phyloP scores from a whole-genome alignment of 805 yeast species.

The Nakazawaea populi region DNA sequence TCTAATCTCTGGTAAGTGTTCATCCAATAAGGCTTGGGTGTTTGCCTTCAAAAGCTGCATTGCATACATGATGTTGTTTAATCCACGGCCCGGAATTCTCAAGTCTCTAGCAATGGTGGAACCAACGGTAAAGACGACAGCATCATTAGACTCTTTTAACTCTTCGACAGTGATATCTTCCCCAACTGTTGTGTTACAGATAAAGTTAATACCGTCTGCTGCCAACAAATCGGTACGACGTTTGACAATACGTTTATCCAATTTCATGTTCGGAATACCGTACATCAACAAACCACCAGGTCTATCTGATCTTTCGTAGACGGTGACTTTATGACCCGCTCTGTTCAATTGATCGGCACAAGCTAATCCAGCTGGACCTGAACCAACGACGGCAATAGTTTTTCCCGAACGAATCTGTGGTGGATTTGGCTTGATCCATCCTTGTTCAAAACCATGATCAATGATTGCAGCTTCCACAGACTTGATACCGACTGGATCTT shows the following conservation, averaged over 20 bases:
- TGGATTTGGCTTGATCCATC: slow-evolving; percentile 87
- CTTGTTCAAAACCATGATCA: slow-evolving; percentile 93
- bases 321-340: slow-evolving; percentile 91
- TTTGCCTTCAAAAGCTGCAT: slow-evolving; percentile 86
- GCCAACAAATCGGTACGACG: slow-evolving; percentile 87
- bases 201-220: slow-evolving; percentile 83
- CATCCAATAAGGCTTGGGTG: slow-evolving; percentile 83
- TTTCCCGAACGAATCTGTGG: slow-evolving; percentile 82
- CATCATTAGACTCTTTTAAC: slow-evolving; percentile 61
- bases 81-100: slow-evolving; percentile 88
- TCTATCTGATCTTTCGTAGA: slow-evolving; percentile 90
- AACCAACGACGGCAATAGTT: slow-evolving; percentile 81
- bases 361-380: slow-evolving; percentile 97
- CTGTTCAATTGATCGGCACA: slow-evolving; percentile 95
- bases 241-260: slow-evolving; percentile 88
- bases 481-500: slow-evolving; percentile 94
- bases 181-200: slow-evolving; percentile 76
- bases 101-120: slow-evolving; percentile 95
- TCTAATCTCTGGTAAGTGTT: slow-evolving; percentile 72
- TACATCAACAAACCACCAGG: slow-evolving; percentile 97
- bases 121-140: slow-evolving; percentile 89
- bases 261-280: slow-evolving; percentile 98
- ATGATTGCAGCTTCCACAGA: slow-evolving; percentile 94
- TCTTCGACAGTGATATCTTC: slow-evolving; percentile 72
- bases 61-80: slow-evolving; percentile 88